Evolutionary conservation across 345 rosid species (phyloP), one percentile per base, ranked within the genome.

Genomic region (Boechera retrofracta): DNA sequence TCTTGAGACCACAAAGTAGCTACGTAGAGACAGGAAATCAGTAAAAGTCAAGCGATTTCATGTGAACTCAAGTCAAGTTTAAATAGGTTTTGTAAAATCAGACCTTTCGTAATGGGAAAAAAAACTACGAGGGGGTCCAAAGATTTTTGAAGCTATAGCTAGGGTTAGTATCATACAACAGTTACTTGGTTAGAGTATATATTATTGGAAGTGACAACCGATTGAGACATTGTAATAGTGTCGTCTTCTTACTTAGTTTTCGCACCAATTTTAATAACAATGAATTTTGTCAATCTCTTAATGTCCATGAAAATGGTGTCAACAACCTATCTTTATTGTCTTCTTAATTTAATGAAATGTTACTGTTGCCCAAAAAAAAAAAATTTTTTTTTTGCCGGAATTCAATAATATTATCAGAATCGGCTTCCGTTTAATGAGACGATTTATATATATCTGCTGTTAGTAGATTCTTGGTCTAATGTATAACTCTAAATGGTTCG

Each of bases 181-280:
- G 81, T 78, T 66, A 54, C 60, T 79, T 71, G 51, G 79, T 61
- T 65, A 69, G 74, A 53, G 52, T 68, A 75, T 74, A 47, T 45
- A 70, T 67, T 78, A 73, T 73, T 71, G 80, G 85, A 88, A 77
- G 81, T 80, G 87, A 86, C 91, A 80, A 67, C 80, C 78, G 89
- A 84, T 73, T 57, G 85, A 80, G 86, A 84, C 88, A 72, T 81
- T 64, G 45, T 55, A 82, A 78, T 24, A 67, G 52, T 78, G 51
- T 28, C 58, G 26, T 78, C 63, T 42, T 78, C 74, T 66, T 59
- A 32, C 66, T 62, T 44, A 24, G 56, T 61, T 61, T 49, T 60
- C 1, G 6, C 56, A 58, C 61, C 54, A 49, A 58, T 61, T 75
- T 76, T 51, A 29, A 41, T 57, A 66, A 41, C 52, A 12, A 28